Conservation (phyloP, 2,329 filamentous ascomycete genomes). For the Parastagonospora avenae region DNA sequence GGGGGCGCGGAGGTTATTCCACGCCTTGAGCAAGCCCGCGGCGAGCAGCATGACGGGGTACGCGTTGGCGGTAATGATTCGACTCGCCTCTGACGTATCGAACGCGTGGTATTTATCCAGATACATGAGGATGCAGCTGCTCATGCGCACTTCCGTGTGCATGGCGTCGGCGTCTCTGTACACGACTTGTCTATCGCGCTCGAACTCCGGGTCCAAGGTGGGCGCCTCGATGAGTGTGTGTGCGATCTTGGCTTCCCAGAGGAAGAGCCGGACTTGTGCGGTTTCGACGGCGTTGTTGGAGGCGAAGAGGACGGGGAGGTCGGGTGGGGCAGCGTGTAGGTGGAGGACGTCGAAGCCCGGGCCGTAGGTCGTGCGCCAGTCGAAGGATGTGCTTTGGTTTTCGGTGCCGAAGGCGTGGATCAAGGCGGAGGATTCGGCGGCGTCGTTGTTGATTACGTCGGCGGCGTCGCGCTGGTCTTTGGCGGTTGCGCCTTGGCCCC, state of each 20-base stretch:
- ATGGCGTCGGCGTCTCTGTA: constrained; percentile 43
- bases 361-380: constrained; percentile 79
- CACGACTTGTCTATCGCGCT: constrained; percentile 25
- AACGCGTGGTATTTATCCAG: constrained; percentile 39
- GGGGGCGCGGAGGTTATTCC: constrained; percentile 17
- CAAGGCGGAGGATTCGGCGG: constrained; percentile 68
- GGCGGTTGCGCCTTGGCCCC: constrained; percentile 84
- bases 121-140: constrained; percentile 39
- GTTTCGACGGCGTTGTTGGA: constrained; percentile 37
- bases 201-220: constrained; percentile 21
- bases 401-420: constrained; percentile 82
- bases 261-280: constrained; percentile 39
- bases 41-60: constrained; percentile 25
- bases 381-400: constrained; percentile 73
- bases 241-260: constrained; percentile 30
- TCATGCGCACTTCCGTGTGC: constrained; percentile 38
- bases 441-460: constrained; percentile 71
- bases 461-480: constrained; percentile 68
- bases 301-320: constrained; percentile 48
- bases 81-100: constrained; percentile 24
- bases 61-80: constrained; percentile 21
- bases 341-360: constrained; percentile 83
- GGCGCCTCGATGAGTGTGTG: constrained; percentile 24
- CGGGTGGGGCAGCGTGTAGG: constrained; percentile 40
- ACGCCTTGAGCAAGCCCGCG: constrained; percentile 18